These are phyloP conservation scores for Russula emetica DNA, from an alignment of 768 basidiomycete genomes.

Conservation along the genomic window DNA sequence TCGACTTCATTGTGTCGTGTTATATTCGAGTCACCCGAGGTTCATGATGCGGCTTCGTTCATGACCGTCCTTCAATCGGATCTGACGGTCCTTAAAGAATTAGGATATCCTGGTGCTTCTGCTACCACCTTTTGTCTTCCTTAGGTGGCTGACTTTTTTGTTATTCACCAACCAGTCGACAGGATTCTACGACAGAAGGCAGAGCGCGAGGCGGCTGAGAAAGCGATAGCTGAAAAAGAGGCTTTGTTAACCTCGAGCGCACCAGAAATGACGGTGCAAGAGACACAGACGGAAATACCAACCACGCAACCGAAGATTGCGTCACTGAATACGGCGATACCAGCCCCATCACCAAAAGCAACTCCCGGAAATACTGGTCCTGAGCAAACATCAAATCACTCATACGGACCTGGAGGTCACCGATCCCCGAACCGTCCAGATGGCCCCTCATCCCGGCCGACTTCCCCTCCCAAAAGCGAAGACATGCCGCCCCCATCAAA, in stretches of 20 bases:
- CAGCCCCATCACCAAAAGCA: neutral
- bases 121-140: neutral
- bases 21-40: constrained; percentile 71
- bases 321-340: neutral
- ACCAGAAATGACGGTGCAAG: constrained; percentile 5
- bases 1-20: constrained; percentile 80
- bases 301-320: neutral
- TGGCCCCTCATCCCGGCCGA: neutral
- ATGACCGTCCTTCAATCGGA: constrained; percentile 96
- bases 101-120: constrained; percentile 76
- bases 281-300: constrained; percentile 8
- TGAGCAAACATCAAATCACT: constrained; percentile 22
- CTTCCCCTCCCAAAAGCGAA: neutral
- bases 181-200: constrained; percentile 81
- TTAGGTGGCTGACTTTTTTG: constrained; percentile 27
- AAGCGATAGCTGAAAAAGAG: constrained; percentile 39
- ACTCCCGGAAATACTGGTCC: neutral
- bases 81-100: constrained; percentile 67
- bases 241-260: constrained; percentile 20
- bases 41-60: constrained; percentile 83
- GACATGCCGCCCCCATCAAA: neutral
- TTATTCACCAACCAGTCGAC: constrained; percentile 59
- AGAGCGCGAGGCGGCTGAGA: constrained; percentile 54
- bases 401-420: constrained; percentile 7
- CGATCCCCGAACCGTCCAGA: constrained; percentile 2